A percentile compares a stretch with the other conserved stretches of the same genome.
phyloP scores from a whole-genome alignment of 164 flowering plant species.

The Cinnamomum micranthum region DNA sequence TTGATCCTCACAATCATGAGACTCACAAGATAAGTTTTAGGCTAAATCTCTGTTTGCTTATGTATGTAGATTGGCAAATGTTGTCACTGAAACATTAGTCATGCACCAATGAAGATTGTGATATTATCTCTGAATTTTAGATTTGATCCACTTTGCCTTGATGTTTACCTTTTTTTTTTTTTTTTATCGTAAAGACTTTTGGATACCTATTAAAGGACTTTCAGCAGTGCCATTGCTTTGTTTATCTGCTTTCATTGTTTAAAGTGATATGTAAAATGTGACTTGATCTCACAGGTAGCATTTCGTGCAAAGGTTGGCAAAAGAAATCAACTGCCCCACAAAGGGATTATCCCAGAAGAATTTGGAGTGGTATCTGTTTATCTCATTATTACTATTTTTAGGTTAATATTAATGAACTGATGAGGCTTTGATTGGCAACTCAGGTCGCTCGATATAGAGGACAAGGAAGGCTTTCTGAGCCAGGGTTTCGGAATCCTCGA shows the following conservation, averaged over 20 bases:
- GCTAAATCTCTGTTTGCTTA: no score
- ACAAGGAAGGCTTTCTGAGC: constrained; percentile 92
- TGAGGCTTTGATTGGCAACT: constrained; percentile 13
- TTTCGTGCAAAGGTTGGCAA: constrained; percentile 97
- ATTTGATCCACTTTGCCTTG: background rate
- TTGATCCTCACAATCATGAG: no score
- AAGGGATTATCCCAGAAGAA: constrained; percentile 94
- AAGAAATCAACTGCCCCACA: constrained; percentile 83
- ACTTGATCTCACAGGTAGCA: constrained; percentile 56
- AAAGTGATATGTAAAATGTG: no score
- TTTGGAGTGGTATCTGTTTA: constrained; percentile 78
- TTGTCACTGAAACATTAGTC: background rate
- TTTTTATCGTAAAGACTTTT: no score
- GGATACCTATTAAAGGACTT: no score
- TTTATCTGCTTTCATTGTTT: no score
- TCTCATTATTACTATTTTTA: background rate
- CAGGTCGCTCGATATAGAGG: constrained; percentile 98
- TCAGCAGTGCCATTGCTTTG: no score
- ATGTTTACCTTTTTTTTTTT: background rate
- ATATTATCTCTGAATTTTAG: no score
- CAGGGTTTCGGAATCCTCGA: constrained; percentile 82
- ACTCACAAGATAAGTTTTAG: no score
- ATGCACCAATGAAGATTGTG: no score
- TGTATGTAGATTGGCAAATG: no score
- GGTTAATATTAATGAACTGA: constrained; percentile 4